A percentile compares a stretch with the other conserved stretches of the same genome.
Evolutionary conservation across 768 basidiomycete genomes (phyloP).

Genomic region (Sarcomyxa edulis): DNA sequence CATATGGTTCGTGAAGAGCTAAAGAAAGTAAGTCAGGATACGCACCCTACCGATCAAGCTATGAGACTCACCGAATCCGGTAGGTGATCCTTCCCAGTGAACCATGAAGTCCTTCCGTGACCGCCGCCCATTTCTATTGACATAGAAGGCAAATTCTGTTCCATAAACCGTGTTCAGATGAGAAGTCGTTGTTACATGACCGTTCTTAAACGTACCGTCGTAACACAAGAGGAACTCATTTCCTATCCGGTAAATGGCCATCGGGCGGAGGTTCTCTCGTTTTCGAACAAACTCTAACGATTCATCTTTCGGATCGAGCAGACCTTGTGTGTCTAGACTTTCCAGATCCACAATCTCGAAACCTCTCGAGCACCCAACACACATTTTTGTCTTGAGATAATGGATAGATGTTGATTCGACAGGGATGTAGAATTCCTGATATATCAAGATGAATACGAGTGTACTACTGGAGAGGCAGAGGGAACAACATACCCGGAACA

Average conservation of each 20-base stretch:
- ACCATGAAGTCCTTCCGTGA: slow-evolving; percentile 92
- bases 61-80: slow-evolving; percentile 77
- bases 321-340: slow-evolving; percentile 91
- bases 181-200: neutral
- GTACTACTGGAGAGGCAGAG: slow-evolving; percentile 1
- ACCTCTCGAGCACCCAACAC: slow-evolving; percentile 94
- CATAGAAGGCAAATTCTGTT: slow-evolving; percentile 96
- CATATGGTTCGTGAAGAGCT: slow-evolving; percentile 96
- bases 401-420: slow-evolving; percentile 96
- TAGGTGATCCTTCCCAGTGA: slow-evolving; percentile 93
- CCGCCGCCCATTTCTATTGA: slow-evolving; percentile 92
- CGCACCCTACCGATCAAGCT: neutral
- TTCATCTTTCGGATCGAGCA: slow-evolving; percentile 89
- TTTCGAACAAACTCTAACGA: slow-evolving; percentile 92
- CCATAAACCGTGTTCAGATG: slow-evolving; percentile 3
- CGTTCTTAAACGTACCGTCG: slow-evolving; percentile 74
- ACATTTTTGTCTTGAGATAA: slow-evolving; percentile 95
- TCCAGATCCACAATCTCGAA: slow-evolving; percentile 99
- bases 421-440: slow-evolving; percentile 96
- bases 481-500: slow-evolving; percentile 65
- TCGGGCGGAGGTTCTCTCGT: slow-evolving; percentile 82
- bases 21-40: slow-evolving; percentile 4
- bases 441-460: slow-evolving; percentile 1
- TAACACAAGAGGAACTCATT: slow-evolving; percentile 97
- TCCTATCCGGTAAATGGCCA: slow-evolving; percentile 95